Percentiles rank a stretch among this genome's conserved stretches.
These are phyloP conservation scores for Singerocomus rubriflavus DNA, from an alignment of 1,284 basidiomycete genomes.

Conservation along the genomic window DNA sequence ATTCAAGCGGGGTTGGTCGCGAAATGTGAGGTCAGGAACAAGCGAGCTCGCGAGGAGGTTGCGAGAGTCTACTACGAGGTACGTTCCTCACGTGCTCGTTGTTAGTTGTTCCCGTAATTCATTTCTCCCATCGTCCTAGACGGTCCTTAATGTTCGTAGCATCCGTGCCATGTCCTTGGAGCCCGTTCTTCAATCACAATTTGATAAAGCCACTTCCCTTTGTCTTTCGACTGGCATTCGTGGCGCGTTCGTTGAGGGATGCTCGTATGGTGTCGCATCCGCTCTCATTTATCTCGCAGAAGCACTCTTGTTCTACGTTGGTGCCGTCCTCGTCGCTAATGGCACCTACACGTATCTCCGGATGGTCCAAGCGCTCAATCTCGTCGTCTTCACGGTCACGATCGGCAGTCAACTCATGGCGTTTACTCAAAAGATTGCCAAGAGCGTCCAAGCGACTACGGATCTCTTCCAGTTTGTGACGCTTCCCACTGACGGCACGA, in stretches of 20 bases:
- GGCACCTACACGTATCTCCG: conserved; percentile 84
- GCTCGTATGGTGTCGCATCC: conserved; percentile 77
- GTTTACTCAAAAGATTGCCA: conserved; percentile 81
- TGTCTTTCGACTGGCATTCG: conserved; percentile 71
- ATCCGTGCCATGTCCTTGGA: conserved; percentile 93
- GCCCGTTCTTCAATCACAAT: conserved; percentile 66
- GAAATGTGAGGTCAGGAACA: conserved; percentile 77
- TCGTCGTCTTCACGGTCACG: conserved; percentile 91
- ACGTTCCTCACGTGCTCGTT: conserved; percentile 24
- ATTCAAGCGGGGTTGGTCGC: conserved; percentile 70
- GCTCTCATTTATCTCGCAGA: conserved; percentile 86
- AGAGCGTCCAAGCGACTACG: conserved; percentile 74
- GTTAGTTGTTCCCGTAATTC: neutral
- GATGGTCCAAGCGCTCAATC: conserved; percentile 87
- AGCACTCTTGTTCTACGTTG: conserved; percentile 88
- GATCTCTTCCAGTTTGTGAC: conserved; percentile 73
- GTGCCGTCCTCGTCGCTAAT: conserved; percentile 75
- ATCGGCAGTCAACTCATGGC: conserved; percentile 88
- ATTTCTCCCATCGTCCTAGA: conserved; percentile 38
- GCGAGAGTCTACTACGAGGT: conserved; percentile 87
- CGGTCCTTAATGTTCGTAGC: conserved; percentile 82
- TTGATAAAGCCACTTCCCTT: conserved; percentile 55
- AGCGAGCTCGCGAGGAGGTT: conserved; percentile 80
- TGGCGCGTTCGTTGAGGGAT: conserved; percentile 81
- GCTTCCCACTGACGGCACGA: conserved; percentile 53